Conservation (phyloP, 192 early-diverging fungal genomes). For the Entophlyctis luteolus region DNA sequence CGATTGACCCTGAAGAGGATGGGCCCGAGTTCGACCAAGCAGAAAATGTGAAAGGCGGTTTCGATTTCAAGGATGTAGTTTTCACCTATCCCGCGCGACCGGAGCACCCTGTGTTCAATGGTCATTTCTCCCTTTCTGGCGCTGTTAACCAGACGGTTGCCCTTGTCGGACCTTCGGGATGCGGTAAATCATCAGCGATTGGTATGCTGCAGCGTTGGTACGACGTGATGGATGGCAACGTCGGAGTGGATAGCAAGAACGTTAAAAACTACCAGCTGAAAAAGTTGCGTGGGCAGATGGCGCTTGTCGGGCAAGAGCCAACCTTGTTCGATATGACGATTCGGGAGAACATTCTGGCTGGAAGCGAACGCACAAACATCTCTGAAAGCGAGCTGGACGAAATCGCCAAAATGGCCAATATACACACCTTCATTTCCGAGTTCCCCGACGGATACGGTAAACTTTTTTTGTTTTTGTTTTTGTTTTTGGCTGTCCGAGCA, state of each 20-base stretch:
- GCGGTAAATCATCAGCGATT: constrained; percentile 65
- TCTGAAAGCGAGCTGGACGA: constrained; percentile 58
- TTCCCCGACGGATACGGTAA: constrained; percentile 66
- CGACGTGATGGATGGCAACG: constrained; percentile 56
- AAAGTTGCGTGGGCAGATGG: constrained; percentile 60
- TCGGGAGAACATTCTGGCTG: constrained; percentile 37
- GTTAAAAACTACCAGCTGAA: constrained; percentile 64
- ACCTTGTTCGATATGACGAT: constrained; percentile 47
- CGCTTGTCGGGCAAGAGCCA: constrained; percentile 58
- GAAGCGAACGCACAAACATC: constrained; percentile 8
- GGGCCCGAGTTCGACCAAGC: constrained; percentile 34
- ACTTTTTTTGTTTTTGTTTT: neutral
- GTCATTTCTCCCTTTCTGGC: constrained; percentile 48
- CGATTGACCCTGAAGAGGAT: constrained; percentile 53
- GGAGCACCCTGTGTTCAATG: constrained; percentile 47
- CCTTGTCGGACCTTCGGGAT: constrained; percentile 75
- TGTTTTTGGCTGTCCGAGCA: neutral
- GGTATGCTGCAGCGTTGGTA: constrained; percentile 67
- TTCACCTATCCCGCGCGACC: constrained; percentile 63
- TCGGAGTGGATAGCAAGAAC: constrained; percentile 58
- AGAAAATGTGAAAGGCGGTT: constrained; percentile 28
- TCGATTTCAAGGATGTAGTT: constrained; percentile 47
- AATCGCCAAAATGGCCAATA: constrained; percentile 68
- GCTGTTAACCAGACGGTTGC: constrained; percentile 60
- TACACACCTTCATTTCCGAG: constrained; percentile 76